phyloP scores from a whole-genome alignment of 2,329 filamentous ascomycete genomes.

The Parascedosporium putredinis region DNA sequence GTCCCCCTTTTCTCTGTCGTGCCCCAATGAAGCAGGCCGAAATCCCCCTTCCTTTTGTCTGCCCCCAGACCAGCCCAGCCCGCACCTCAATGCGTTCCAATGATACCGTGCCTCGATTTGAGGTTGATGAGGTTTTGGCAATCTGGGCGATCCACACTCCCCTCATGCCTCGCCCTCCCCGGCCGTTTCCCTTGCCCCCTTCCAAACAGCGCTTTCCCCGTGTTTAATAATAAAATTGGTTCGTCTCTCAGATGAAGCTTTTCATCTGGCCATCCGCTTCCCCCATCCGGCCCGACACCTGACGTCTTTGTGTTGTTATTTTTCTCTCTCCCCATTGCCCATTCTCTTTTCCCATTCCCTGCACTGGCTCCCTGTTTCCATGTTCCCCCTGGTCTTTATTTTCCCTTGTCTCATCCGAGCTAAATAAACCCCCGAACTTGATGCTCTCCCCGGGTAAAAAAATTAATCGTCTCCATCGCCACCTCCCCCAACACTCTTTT shows the following conservation, averaged over 20 bases:
- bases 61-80: no score
- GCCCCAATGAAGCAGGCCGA: no score
- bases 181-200: neutral
- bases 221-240: conserved; percentile 9
- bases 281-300: conserved; percentile 4
- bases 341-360: neutral
- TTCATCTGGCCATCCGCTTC: neutral
- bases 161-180: neutral
- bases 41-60: conserved; percentile 2
- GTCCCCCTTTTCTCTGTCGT: no score
- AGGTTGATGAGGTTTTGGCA: conserved; percentile 2
- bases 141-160: conserved; percentile 7
- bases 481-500: neutral
- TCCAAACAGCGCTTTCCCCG: conserved; percentile 6
- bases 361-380: conserved; percentile 4
- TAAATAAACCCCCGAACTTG: conserved; percentile 9
- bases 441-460: conserved; percentile 5
- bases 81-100: no score
- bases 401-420: conserved; percentile 9
- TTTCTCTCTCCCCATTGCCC: neutral
- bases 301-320: conserved; percentile 4
- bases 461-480: conserved; percentile 7
- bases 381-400: conserved; percentile 1
- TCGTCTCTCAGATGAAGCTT: conserved; percentile 1
- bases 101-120: conserved; percentile 7